These are phyloP conservation scores for Septoria linicola DNA, from an alignment of 2,329 filamentous ascomycete species.

Conservation along the genomic window DNA sequence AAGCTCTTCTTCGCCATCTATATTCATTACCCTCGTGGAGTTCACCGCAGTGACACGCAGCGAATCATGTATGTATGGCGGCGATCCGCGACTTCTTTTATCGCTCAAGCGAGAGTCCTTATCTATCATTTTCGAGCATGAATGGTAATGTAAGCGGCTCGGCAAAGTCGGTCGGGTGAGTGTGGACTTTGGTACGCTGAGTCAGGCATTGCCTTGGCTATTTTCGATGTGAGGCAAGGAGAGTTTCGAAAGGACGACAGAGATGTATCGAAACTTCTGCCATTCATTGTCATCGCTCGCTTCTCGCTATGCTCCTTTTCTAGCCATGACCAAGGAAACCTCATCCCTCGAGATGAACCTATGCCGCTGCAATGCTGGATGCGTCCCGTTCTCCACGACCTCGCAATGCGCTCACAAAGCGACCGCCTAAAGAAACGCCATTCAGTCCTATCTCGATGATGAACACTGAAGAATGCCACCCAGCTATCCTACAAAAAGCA, in stretches of 20 bases:
- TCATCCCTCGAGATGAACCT: not conserved
- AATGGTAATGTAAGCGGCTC: not conserved
- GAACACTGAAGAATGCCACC: constrained; percentile 6
- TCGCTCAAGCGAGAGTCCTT: constrained; percentile 2
- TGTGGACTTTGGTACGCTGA: not conserved
- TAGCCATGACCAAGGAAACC: not conserved
- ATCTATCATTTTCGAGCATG: not conserved
- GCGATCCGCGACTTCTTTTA: constrained; percentile 13
- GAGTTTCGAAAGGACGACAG: no score
- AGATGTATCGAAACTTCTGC: not conserved
- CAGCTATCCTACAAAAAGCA: constrained; percentile 17
- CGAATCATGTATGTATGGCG: not conserved
- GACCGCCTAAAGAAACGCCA: constrained; percentile 5
- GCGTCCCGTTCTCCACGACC: constrained; percentile 9
- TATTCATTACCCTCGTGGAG: no score
- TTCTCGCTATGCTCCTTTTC: constrained; percentile 6
- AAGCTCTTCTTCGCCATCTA: no score
- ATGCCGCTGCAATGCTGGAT: constrained; percentile 9
- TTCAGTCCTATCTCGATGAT: not conserved
- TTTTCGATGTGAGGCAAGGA: no score
- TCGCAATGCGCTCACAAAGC: constrained; percentile 8
- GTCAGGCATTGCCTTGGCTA: no score
- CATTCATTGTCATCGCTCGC: not conserved
- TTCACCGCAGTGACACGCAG: no score
- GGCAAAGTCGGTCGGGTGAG: not conserved